Evolutionary conservation across 768 basidiomycete genomes (phyloP).

Genomic region (Hygrocybe punicea): DNA sequence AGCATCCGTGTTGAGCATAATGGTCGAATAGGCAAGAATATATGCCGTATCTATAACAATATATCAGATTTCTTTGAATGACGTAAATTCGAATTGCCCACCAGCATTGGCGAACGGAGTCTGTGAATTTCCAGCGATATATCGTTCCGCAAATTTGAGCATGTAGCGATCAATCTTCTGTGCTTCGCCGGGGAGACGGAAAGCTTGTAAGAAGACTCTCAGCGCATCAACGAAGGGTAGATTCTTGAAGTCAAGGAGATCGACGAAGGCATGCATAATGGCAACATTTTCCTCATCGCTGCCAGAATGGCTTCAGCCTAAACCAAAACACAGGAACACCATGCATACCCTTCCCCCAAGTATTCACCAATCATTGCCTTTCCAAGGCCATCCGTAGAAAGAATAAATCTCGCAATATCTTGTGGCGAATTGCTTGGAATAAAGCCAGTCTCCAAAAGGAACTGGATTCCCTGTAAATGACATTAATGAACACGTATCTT

Average conservation of each 20-base stretch:
- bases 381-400: slow-evolving; percentile 86
- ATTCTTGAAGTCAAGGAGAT: slow-evolving; percentile 82
- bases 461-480: slow-evolving; percentile 72
- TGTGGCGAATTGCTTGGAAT: slow-evolving; percentile 67
- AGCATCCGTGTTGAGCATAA: slow-evolving; percentile 96
- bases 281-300: slow-evolving; percentile 89
- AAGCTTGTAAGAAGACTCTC: slow-evolving; percentile 86
- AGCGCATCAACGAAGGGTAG: slow-evolving; percentile 85
- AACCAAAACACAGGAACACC: not conserved
- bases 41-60: slow-evolving; percentile 78
- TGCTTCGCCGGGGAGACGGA: slow-evolving; percentile 94
- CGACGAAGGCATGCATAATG: slow-evolving; percentile 97
- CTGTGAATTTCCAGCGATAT: slow-evolving; percentile 82
- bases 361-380: slow-evolving; percentile 98
- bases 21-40: slow-evolving; percentile 90
- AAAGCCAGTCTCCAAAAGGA: slow-evolving; percentile 83
- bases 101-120: slow-evolving; percentile 93
- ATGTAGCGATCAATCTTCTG: slow-evolving; percentile 99
- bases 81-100: slow-evolving; percentile 33
- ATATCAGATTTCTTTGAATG: not conserved
- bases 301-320: not conserved
- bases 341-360: slow-evolving; percentile 87
- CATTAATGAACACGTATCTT: not conserved
- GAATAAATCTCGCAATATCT: slow-evolving; percentile 81
- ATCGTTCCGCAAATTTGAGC: slow-evolving; percentile 98